These are phyloP conservation scores for Cytospora leucostoma DNA, from an alignment of 2,329 filamentous ascomycete species.

Conservation along the genomic window DNA sequence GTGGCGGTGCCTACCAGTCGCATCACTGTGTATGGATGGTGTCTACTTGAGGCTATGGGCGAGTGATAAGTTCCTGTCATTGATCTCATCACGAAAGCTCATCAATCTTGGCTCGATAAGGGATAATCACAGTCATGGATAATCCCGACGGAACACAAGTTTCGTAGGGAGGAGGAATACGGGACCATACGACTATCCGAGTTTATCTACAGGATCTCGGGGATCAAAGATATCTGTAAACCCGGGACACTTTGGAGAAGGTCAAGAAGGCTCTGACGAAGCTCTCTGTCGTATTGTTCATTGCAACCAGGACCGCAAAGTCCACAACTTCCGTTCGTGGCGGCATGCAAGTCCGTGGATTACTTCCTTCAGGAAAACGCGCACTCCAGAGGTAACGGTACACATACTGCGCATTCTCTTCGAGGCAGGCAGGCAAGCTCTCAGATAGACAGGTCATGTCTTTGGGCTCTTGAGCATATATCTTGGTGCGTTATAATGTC, in stretches of 20 bases:
- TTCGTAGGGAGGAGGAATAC: background rate
- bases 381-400: background rate
- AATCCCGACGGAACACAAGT: background rate
- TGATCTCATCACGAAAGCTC: background rate
- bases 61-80: background rate
- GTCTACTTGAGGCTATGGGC: background rate
- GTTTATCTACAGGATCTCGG: background rate
- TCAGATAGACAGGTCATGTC: background rate
- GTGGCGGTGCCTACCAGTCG: background rate
- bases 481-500: background rate
- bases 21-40: background rate
- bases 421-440: no score
- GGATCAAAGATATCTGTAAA: background rate
- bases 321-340: background rate
- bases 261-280: background rate
- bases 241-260: background rate
- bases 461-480: background rate
- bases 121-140: background rate
- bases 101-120: background rate
- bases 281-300: background rate
- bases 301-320: background rate
- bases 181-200: background rate
- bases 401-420: background rate
- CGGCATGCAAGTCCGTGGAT: background rate
- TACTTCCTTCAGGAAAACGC: background rate